Percentiles rank a stretch among this genome's conserved stretches.
phyloP scores from a whole-genome alignment of 768 basidiomycete genomes.

The Auriscalpium orientale region DNA sequence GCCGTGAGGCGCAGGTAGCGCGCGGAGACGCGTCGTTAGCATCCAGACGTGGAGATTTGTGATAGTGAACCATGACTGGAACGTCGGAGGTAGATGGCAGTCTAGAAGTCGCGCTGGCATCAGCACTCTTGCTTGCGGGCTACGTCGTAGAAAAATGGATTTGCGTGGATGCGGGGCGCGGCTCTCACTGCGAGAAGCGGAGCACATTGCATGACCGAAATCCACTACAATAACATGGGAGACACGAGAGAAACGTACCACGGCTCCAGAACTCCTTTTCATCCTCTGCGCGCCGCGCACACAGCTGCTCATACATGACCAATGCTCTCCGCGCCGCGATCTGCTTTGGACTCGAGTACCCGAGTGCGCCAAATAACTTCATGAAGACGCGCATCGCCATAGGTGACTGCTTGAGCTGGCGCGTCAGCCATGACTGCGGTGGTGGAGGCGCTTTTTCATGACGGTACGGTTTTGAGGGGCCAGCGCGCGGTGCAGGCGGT shows the following conservation, averaged over 20 bases:
- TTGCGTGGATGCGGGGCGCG: too few relatives aligned
- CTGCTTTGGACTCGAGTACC: constrained; percentile 10
- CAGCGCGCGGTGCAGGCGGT: constrained; percentile 1
- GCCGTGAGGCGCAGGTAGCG: constrained; percentile 64
- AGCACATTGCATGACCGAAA: not conserved
- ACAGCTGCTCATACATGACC: constrained; percentile 12
- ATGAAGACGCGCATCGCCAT: constrained; percentile 9
- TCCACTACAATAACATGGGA: not conserved
- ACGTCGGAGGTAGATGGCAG: constrained; percentile 82
- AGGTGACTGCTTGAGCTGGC: constrained; percentile 12
- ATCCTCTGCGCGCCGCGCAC: constrained; percentile 11
- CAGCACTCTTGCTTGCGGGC: too few relatives aligned
- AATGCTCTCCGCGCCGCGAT: constrained; percentile 10
- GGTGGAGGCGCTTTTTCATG: constrained; percentile 6
- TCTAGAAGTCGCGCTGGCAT: constrained; percentile 33
- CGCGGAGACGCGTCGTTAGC: constrained; percentile 79
- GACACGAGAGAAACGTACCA: not conserved
- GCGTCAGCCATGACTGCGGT: constrained; percentile 15
- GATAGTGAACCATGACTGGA: constrained; percentile 95
- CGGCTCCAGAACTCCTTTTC: constrained; percentile 11
- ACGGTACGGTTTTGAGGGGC: constrained; percentile 11
- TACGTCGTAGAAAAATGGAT: too few relatives aligned
- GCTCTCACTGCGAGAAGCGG: not conserved
- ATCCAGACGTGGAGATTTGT: constrained; percentile 92
- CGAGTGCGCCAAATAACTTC: constrained; percentile 11